A percentile compares a stretch with the other conserved stretches of the same genome.
Conservation (phyloP, 257 asterid species). For the Rehmannia glutinosa region DNA sequence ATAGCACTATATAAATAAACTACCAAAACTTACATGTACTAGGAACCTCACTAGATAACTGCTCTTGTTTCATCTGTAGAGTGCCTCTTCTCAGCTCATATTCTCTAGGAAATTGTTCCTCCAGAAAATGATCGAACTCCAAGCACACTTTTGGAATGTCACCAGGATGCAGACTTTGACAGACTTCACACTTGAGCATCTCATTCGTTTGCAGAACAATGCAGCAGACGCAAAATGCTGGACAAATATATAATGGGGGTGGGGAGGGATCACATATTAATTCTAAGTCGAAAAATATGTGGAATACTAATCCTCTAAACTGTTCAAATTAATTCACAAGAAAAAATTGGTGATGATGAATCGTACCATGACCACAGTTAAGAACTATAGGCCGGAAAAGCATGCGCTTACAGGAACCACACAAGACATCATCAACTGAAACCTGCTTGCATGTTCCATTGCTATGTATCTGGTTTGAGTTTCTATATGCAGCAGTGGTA, state of each 20-base stretch:
- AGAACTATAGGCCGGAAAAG: constrained; percentile 46
- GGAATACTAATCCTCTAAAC: not conserved
- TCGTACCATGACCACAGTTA: constrained; percentile 62
- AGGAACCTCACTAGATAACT: constrained; percentile 10
- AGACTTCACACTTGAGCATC: constrained; percentile 34
- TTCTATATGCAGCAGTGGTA: constrained; percentile 6
- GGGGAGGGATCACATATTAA: not conserved
- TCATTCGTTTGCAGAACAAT: constrained; percentile 11
- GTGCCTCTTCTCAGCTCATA: constrained; percentile 29
- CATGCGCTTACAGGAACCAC: constrained; percentile 37
- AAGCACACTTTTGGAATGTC: constrained; percentile 42
- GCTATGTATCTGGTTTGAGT: not conserved
- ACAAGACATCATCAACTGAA: constrained; percentile 37
- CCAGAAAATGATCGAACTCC: constrained; percentile 47
- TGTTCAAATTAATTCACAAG: not conserved
- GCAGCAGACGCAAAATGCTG: constrained; percentile 36
- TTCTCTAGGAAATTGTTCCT: constrained; percentile 39
- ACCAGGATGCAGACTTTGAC: constrained; percentile 47
- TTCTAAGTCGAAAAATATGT: not conserved
- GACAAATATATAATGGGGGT: not conserved
- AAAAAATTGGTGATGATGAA: constrained; percentile 1
- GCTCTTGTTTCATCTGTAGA: constrained; percentile 26
- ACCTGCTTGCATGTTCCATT: constrained; percentile 24
- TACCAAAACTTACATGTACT: constrained; percentile 13
- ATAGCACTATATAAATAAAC: not conserved